Evolutionary conservation across 257 asterid genomes (phyloP).

Genomic region (Gardenia jasminoides): DNA sequence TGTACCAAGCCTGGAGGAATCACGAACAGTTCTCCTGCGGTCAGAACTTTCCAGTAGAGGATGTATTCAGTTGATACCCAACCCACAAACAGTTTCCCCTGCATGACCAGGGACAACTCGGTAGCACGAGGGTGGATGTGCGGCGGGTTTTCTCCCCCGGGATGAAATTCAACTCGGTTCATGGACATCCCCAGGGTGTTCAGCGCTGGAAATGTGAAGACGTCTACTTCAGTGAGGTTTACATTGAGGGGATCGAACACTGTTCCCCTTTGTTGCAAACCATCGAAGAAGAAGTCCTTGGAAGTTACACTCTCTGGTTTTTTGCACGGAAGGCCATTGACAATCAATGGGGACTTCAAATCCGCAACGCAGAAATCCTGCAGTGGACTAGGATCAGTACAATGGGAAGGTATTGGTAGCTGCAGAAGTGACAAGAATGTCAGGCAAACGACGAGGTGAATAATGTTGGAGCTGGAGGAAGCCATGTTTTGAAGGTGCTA

Average conservation of each 20-base stretch:
- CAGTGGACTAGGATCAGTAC: constrained; percentile 46
- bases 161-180: too few species aligned
- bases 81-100: constrained; percentile 48
- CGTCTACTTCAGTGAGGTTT: constrained; percentile 5
- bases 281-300: constrained; percentile 47
- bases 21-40: constrained; percentile 49
- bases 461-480: too few species aligned
- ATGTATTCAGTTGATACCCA: constrained; percentile 36
- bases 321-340: constrained; percentile 57
- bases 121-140: constrained; percentile 26
- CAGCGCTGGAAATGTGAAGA: too few species aligned
- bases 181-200: too few species aligned
- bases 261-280: constrained; percentile 32
- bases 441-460: too few species aligned
- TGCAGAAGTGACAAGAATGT: neutral
- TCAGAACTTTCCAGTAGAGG: constrained; percentile 33
- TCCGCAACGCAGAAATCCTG: constrained; percentile 55
- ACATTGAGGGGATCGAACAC: constrained; percentile 29
- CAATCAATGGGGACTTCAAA: constrained; percentile 5
- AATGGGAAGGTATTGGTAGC: constrained; percentile 28
- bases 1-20: constrained; percentile 51
- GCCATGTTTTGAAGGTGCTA: too few species aligned
- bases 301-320: constrained; percentile 32
- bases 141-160: constrained; percentile 28
- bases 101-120: constrained; percentile 24